Evolutionary conservation across 2,329 filamentous ascomycete species (phyloP).

Genomic region (Fusarium sp.): DNA sequence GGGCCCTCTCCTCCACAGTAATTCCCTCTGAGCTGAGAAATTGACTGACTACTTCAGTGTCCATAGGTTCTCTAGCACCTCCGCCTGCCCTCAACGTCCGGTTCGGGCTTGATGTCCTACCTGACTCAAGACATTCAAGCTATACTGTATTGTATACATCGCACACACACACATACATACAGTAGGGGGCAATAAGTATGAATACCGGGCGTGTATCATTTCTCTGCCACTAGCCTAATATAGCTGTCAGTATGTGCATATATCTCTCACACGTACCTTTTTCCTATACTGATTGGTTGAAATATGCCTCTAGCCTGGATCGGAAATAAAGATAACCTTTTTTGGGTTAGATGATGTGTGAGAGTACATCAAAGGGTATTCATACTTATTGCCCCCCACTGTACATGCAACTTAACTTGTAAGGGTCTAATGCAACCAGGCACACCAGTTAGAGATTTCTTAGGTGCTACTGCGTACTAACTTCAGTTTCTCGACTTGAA

Average conservation of each 20-base stretch:
- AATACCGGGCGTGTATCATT: too few relatives aligned
- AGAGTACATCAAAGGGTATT: too few relatives aligned
- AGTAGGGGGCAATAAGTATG: too few relatives aligned
- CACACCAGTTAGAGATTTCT: constrained; percentile 23
- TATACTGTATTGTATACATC: constrained; percentile 10
- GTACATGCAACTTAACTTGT: constrained; percentile 3
- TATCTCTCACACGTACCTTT: too few relatives aligned
- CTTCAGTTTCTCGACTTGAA: neutral
- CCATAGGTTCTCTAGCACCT: neutral
- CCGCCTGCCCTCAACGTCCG: constrained; percentile 1
- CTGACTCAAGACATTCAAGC: constrained; percentile 22
- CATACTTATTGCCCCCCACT: too few relatives aligned
- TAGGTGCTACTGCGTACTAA: constrained; percentile 10
- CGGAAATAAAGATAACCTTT: too few relatives aligned
- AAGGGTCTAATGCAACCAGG: constrained; percentile 19
- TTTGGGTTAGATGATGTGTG: too few relatives aligned
- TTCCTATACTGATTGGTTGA: too few relatives aligned
- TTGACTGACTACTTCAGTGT: neutral
- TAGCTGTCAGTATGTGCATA: too few relatives aligned
- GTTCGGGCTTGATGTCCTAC: constrained; percentile 20
- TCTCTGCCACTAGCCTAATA: too few relatives aligned
- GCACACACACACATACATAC: neutral
- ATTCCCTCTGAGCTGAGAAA: neutral
- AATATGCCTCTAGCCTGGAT: too few relatives aligned
- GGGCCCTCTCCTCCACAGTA: neutral